Conservation (phyloP, 306 rosid species). For the Gastrolobium villosum region DNA sequence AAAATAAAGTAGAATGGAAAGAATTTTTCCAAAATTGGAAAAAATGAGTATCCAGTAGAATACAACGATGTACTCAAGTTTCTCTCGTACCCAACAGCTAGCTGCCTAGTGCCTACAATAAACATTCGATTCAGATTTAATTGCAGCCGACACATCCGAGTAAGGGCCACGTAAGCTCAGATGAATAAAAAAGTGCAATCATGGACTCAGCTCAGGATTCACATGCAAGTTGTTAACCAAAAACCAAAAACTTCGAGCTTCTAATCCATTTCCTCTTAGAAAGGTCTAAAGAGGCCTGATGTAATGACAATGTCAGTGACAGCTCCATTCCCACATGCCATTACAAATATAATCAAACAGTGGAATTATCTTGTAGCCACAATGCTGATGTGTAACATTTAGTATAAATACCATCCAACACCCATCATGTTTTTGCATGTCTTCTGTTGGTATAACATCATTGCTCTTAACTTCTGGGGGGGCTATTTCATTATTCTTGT, state of each 20-base stretch:
- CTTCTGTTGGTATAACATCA: background rate
- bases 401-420: constrained; percentile 42
- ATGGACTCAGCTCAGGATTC: constrained; percentile 12
- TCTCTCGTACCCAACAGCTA: constrained; percentile 36
- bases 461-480: constrained; percentile 12
- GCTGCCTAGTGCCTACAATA: constrained; percentile 29
- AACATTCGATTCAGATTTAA: constrained; percentile 12
- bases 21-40: too few relatives aligned
- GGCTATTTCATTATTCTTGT: constrained; percentile 31
- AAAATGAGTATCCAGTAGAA: too few relatives aligned
- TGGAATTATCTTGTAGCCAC: constrained; percentile 27
- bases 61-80: too few relatives aligned
- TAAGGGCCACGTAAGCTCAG: constrained; percentile 48
- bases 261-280: background rate
- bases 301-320: constrained; percentile 41
- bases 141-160: constrained; percentile 28
- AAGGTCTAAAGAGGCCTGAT: background rate
- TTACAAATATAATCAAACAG: background rate
- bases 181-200: constrained; percentile 34
- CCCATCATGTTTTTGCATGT: constrained; percentile 38
- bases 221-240: constrained; percentile 20
- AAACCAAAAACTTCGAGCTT: background rate
- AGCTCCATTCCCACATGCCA: constrained; percentile 54
- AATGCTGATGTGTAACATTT: background rate
- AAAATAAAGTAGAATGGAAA: too few relatives aligned